Evolutionary conservation across 768 basidiomycete species (phyloP), one percentile per base, ranked within the genome.

Genomic region (Zangia roseola): DNA sequence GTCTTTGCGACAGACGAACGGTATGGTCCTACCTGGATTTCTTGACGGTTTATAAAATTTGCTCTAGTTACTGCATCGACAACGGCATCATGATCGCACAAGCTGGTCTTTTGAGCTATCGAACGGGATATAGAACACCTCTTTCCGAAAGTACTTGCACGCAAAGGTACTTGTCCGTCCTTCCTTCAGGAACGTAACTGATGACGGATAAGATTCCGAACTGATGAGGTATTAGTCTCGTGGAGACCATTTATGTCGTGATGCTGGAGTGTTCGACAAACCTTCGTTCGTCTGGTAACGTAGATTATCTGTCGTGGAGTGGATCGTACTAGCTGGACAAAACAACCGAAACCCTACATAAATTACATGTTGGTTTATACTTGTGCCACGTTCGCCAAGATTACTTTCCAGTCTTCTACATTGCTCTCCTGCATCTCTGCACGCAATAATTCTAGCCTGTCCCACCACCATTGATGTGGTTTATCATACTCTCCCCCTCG

Each of bases 31-130:
- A 41, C 13, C 34, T 41, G 23, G 14, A 40, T 40, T 36, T 45
- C 30, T 33, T 16, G 30, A 28, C 14, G 14, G 10, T 24, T 40
- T 40, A 44, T 48, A 41, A 45, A 9, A 17, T 17, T 36, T 38
- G 33, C 19, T n/a, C n/a, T 58, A 95, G 94, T 45, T 98, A 95
- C 69, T 98, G 97, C 69, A 98, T 99, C 52, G 97, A 99, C 67
- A 99, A 99, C 58, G 97, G 97, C 1, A 95, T 98, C 58, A 99
- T 99, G 97, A 98, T 99, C 46, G 95, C 97, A 3, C 97, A 99
- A 63, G 97, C 97, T 6, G 97, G 97, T 6, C 77, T 99, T 24
- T 75, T 99, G 31, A 83, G 86, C 53, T 93, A 83, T 66, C 80
- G 97, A 3, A 97, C 94, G 93, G 97, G 95, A 21, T 78, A 83